Percentiles rank a stretch among this genome's conserved stretches.
Conservation (phyloP, 1,284 basidiomycete species). For the Termitomyces sp. region DNA sequence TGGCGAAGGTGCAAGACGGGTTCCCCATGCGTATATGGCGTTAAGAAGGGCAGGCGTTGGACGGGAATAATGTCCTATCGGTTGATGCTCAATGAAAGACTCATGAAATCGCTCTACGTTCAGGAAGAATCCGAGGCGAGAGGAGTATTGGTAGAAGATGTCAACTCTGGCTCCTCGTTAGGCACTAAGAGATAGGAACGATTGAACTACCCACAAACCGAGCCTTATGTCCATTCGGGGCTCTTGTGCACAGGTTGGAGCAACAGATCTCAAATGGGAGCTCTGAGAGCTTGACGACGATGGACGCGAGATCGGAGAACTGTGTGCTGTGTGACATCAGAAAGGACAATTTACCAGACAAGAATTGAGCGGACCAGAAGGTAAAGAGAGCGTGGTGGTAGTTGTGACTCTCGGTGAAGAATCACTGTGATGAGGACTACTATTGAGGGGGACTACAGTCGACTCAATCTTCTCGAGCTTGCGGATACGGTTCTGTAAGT, state of each 20-base stretch:
- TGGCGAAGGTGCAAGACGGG: constrained; percentile 25
- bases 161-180: constrained; percentile 26
- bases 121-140: constrained; percentile 37
- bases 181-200: neutral
- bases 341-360: neutral
- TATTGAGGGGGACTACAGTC: constrained; percentile 22
- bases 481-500: constrained; percentile 32
- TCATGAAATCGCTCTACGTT: constrained; percentile 27
- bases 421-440: constrained; percentile 24
- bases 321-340: neutral
- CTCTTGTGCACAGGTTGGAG: constrained; percentile 3
- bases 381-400: neutral
- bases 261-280: constrained; percentile 11
- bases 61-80: constrained; percentile 27
- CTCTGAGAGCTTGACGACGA: constrained; percentile 10
- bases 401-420: neutral
- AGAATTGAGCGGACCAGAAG: neutral
- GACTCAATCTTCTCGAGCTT: constrained; percentile 26
- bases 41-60: constrained; percentile 40
- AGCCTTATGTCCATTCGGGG: constrained; percentile 12
- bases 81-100: constrained; percentile 23
- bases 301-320: neutral
- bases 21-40: constrained; percentile 38
- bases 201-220: constrained; percentile 3
- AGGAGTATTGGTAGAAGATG: constrained; percentile 28